Evolutionary conservation across 805 yeast species (phyloP), one percentile per base, ranked within the genome.

Genomic region (Spathaspora arborariae): DNA sequence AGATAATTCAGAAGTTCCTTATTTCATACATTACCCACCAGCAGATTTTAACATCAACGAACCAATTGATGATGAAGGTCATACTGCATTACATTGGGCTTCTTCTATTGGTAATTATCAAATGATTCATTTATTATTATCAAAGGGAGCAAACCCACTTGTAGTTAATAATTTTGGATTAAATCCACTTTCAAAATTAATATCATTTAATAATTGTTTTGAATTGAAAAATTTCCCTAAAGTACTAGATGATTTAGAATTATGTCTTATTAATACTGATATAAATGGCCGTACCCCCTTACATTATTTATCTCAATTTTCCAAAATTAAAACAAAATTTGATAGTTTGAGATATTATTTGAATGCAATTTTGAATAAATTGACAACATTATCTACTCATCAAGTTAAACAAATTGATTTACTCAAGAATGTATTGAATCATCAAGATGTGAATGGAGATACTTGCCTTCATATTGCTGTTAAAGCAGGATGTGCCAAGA

Each of bases 1-100:
- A 40, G 76, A 70, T 45, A 68, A 66, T 45, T 54, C 68, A 1
- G 51, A 64, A 3, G 72, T 86, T 21, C 96, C 96, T 0, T 80
- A 76, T 20, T 82, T 86, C 57, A 68, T 88, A 13, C 68, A 76
- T 34, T 74, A 80, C 53, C 84, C 88, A 0, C 82, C 86, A 2
- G 72, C 76, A 20, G 84, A 79, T 45, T 83, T 85, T 56, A 80
- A 86, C 53, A 76, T 87, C 50, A 68, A 82, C 60, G 88, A 85
- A 45, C 82, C 89, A 3, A 88, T 94, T 20, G 99, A 94, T 62
- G 91, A 88, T 48, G 97, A 94, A 59, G 95, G 96, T 1, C 95
- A 94, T 60, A 87, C 97, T 0, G 85, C 96, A 1, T 82, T 94
- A 55, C 99, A 94, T 65, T 94, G 98, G 97, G 96, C 98, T 0